Percentiles rank a stretch among this genome's conserved stretches.
Evolutionary conservation across 2,329 filamentous ascomycete genomes (phyloP).

Genomic region (Alternaria dauci): DNA sequence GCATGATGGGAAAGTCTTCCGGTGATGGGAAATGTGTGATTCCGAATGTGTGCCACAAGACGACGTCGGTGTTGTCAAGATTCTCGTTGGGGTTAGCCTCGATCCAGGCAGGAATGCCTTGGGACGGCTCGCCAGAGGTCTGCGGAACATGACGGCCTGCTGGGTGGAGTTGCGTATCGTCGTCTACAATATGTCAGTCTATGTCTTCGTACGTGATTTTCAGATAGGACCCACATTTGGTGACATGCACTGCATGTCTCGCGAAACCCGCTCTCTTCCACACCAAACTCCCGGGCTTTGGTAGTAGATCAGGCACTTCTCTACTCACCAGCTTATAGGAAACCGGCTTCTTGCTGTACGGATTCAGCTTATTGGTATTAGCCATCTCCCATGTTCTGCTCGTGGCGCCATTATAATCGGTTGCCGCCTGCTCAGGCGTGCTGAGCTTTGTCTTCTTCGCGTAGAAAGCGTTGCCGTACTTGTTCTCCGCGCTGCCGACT

Average conservation of each 20-base stretch:
- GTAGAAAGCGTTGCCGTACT: constrained; percentile 89
- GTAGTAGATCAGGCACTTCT: constrained; percentile 79
- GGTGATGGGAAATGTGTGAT: constrained; percentile 88
- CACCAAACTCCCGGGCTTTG: constrained; percentile 81
- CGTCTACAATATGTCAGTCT: constrained; percentile 61
- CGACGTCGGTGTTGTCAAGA: constrained; percentile 83
- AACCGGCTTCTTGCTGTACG: constrained; percentile 83
- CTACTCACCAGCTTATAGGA: constrained; percentile 90
- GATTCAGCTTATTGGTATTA: constrained; percentile 84
- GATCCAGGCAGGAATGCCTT: constrained; percentile 79
- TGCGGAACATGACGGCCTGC: constrained; percentile 89
- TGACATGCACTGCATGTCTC: constrained; percentile 86
- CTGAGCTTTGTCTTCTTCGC: constrained; percentile 82
- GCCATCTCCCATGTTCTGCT: constrained; percentile 89
- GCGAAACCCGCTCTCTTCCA: constrained; percentile 93
- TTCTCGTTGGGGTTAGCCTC: constrained; percentile 69
- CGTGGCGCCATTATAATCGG: constrained; percentile 82
- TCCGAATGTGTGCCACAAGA: constrained; percentile 94
- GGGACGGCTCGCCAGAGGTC: constrained; percentile 79
- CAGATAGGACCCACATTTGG: constrained; percentile 71
- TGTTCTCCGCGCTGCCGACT: constrained; percentile 82
- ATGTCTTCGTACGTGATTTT: neutral
- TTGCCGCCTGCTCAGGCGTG: constrained; percentile 72
- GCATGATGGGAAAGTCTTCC: constrained; percentile 94
- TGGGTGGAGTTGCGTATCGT: constrained; percentile 82